These are phyloP conservation scores for Aphanocladium album DNA, from an alignment of 2,329 filamentous ascomycete genomes.

Conservation along the genomic window DNA sequence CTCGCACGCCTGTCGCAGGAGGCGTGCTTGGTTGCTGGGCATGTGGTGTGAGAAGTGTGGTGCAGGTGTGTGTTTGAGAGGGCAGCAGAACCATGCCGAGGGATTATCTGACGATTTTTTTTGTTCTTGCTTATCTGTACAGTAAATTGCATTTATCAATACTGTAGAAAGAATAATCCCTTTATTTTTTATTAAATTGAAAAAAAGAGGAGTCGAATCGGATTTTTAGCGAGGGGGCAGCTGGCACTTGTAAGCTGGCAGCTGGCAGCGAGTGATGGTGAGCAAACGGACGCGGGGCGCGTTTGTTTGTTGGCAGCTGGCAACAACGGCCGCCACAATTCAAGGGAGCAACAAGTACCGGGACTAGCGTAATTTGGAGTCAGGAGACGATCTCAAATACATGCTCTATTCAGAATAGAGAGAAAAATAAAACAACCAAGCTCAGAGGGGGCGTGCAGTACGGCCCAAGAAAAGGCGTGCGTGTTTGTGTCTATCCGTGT, in stretches of 20 bases:
- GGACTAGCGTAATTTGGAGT: background rate
- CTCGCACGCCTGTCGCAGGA: background rate
- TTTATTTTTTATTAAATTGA: background rate
- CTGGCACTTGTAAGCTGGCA: background rate
- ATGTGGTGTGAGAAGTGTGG: slow-evolving; percentile 7
- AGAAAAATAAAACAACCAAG: background rate
- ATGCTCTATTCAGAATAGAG: background rate
- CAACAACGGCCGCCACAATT: background rate
- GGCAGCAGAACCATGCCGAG: background rate
- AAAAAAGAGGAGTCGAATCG: background rate
- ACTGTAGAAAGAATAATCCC: background rate
- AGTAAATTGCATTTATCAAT: background rate
- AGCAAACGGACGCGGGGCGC: background rate
- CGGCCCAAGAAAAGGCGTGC: slow-evolving; percentile 1
- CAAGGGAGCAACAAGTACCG: background rate
- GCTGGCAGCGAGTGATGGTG: slow-evolving; percentile 2
- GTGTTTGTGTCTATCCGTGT: background rate
- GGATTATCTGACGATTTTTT: background rate
- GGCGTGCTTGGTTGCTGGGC: slow-evolving; percentile 1
- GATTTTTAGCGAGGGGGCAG: background rate
- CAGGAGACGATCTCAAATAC: background rate
- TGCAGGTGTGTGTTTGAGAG: slow-evolving; percentile 7
- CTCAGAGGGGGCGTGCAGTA: slow-evolving; percentile 2
- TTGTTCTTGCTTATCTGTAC: background rate
- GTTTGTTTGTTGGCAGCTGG: slow-evolving; percentile 3